These are phyloP conservation scores for Cenchrus fungigraminus DNA, from an alignment of 176 grass and related monocot species.

Conservation along the genomic window DNA sequence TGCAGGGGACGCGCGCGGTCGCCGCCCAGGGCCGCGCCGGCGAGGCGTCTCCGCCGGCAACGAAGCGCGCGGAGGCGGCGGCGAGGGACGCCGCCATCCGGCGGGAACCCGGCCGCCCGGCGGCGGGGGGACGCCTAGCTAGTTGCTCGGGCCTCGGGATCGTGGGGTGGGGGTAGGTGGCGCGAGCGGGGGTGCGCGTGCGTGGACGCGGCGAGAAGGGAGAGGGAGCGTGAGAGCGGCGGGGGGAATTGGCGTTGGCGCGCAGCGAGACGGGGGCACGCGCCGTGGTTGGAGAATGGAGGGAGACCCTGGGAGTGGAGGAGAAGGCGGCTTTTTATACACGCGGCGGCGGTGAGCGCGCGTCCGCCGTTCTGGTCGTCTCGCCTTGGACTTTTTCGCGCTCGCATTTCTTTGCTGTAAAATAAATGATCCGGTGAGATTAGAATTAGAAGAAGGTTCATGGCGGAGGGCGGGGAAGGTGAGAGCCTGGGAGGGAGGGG, in stretches of 20 bases:
- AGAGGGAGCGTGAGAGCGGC: background rate
- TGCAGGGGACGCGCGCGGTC: background rate
- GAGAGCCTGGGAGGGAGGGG: background rate
- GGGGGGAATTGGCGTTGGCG: slow-evolving; percentile 40
- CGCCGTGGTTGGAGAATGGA: background rate
- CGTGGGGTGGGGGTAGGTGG: background rate
- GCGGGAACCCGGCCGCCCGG: background rate
- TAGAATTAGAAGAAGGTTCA: background rate
- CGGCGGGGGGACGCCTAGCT: background rate
- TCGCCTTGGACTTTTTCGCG: background rate
- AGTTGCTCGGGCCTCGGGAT: background rate
- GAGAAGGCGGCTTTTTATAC: background rate
- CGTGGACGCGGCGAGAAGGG: slow-evolving; percentile 35
- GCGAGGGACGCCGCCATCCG: slow-evolving; percentile 37
- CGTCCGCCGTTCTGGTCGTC: background rate
- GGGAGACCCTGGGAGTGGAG: background rate
- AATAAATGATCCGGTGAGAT: background rate
- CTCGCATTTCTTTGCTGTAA: too few relatives aligned
- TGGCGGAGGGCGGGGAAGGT: background rate
- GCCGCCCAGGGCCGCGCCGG: background rate
- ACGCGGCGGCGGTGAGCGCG: background rate
- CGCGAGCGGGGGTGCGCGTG: background rate
- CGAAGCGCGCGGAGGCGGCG: slow-evolving; percentile 21
- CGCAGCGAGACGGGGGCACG: slow-evolving; percentile 24
- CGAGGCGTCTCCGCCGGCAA: slow-evolving; percentile 16